Conservation (phyloP, 2,329 filamentous ascomycete species). For the Exophiala aquamarina region DNA sequence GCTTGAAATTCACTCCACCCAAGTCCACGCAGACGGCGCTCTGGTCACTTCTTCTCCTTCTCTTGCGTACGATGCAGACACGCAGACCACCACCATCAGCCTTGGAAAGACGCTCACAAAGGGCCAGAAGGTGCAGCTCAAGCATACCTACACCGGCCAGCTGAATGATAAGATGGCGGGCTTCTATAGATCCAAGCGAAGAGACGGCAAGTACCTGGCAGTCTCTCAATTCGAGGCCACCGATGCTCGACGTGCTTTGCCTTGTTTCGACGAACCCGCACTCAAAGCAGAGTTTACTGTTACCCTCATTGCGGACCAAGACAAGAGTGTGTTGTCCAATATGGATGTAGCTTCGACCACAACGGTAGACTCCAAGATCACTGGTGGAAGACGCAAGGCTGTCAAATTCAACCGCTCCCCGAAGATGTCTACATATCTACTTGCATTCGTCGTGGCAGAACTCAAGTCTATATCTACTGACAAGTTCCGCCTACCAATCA, state of each 20-base stretch:
- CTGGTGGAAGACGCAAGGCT: slow-evolving; percentile 69
- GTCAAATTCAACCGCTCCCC: slow-evolving; percentile 92
- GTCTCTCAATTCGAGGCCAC: slow-evolving; percentile 97
- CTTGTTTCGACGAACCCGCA: slow-evolving; percentile 93
- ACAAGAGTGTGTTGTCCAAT: slow-evolving; percentile 90
- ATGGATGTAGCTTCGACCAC: slow-evolving; percentile 88
- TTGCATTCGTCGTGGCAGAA: slow-evolving; percentile 92
- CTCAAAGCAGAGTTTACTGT: slow-evolving; percentile 92
- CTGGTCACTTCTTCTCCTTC: slow-evolving; percentile 62
- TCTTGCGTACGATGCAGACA: slow-evolving; percentile 72
- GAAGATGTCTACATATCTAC: slow-evolving; percentile 91
- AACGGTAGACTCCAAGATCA: slow-evolving; percentile 65
- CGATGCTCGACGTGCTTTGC: slow-evolving; percentile 87
- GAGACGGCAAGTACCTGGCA: slow-evolving; percentile 78
- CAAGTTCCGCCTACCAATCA: slow-evolving; percentile 84
- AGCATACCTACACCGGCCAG: slow-evolving; percentile 73
- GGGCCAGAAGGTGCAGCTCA: slow-evolving; percentile 74
- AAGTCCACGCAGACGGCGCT: slow-evolving; percentile 62
- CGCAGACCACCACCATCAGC: slow-evolving; percentile 77
- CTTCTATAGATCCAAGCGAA: slow-evolving; percentile 91
- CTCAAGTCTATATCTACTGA: slow-evolving; percentile 92
- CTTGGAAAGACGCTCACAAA: slow-evolving; percentile 72
- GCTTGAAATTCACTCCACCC: slow-evolving; percentile 75
- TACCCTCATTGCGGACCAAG: slow-evolving; percentile 85
- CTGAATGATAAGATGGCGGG: slow-evolving; percentile 96